phyloP scores from a whole-genome alignment of 495 filamentous ascomycete species.

The Hyaloscypha finlandica region DNA sequence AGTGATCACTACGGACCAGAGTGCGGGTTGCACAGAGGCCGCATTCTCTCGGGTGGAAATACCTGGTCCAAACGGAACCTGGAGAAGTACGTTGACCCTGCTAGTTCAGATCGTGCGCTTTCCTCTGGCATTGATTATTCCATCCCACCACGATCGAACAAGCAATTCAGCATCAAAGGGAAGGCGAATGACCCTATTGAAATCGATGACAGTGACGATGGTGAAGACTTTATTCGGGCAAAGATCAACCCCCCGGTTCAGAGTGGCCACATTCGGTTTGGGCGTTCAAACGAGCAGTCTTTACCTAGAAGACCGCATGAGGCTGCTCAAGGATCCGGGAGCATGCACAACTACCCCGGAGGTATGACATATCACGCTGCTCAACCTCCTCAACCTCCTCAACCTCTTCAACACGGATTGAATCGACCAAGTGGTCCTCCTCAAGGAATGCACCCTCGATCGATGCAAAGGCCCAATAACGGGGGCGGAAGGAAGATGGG shows the following conservation, averaged over 20 bases:
- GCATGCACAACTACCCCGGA: neutral
- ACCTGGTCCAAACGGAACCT: constrained; percentile 30
- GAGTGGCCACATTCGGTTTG: constrained; percentile 31
- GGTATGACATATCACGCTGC: neutral
- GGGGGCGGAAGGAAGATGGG: neutral
- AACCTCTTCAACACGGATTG: neutral
- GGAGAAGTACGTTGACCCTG: constrained; percentile 27
- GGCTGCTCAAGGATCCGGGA: neutral
- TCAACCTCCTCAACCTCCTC: neutral
- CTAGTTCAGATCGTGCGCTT: constrained; percentile 21
- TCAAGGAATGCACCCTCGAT: neutral
- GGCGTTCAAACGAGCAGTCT: neutral
- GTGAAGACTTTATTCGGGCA: constrained; percentile 32
- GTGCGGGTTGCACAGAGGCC: constrained; percentile 26
- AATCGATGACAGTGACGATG: constrained; percentile 32
- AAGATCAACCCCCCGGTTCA: constrained; percentile 27
- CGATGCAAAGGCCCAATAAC: neutral
- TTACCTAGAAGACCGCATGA: no score
- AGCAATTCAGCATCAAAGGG: constrained; percentile 35
- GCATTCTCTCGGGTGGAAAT: constrained; percentile 19
- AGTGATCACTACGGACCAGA: constrained; percentile 31
- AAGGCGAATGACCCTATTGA: constrained; percentile 33
- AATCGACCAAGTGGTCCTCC: neutral
- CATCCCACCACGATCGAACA: constrained; percentile 14
- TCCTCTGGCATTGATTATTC: constrained; percentile 29